phyloP scores from a whole-genome alignment of 2,329 filamentous ascomycete species.

The Ceratocystis ficicola region DNA sequence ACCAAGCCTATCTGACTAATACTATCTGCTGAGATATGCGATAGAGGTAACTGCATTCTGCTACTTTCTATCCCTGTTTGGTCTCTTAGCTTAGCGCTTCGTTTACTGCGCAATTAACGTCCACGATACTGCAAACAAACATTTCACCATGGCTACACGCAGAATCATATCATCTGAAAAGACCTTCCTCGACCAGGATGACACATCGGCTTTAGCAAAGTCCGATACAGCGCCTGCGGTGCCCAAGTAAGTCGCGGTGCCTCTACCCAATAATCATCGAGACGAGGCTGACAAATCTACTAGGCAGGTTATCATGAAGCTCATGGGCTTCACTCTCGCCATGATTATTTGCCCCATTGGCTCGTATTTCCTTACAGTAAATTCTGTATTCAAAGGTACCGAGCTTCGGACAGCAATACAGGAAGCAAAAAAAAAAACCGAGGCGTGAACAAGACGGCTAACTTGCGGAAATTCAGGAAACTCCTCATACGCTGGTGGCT shows the following conservation, averaged over 20 bases:
- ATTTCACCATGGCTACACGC: conserved; percentile 52
- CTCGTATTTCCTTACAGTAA: conserved; percentile 73
- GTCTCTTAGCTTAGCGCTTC: neutral
- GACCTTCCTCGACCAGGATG: conserved; percentile 50
- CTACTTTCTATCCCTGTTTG: neutral
- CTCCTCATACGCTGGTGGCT: conserved; percentile 70
- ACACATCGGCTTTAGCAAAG: conserved; percentile 39
- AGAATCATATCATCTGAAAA: conserved; percentile 55
- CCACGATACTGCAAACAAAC: neutral
- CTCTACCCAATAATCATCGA: conserved; percentile 3
- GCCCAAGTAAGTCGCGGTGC: conserved; percentile 49
- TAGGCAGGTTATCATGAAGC: conserved; percentile 77
- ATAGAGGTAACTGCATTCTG: neutral
- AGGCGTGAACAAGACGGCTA: neutral
- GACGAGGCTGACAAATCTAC: conserved; percentile 6
- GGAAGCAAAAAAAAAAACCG: neutral
- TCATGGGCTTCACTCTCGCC: conserved; percentile 77
- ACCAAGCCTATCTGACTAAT: neutral
- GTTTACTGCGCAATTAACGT: neutral
- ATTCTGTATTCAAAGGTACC: conserved; percentile 64
- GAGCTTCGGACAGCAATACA: neutral
- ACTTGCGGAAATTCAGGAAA: conserved; percentile 50
- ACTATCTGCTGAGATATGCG: neutral
- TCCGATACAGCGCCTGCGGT: conserved; percentile 74
- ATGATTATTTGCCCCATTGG: conserved; percentile 83